Conservation (phyloP, 176 grass and related monocot genomes). For the Hsuehochloa calcarea region DNA sequence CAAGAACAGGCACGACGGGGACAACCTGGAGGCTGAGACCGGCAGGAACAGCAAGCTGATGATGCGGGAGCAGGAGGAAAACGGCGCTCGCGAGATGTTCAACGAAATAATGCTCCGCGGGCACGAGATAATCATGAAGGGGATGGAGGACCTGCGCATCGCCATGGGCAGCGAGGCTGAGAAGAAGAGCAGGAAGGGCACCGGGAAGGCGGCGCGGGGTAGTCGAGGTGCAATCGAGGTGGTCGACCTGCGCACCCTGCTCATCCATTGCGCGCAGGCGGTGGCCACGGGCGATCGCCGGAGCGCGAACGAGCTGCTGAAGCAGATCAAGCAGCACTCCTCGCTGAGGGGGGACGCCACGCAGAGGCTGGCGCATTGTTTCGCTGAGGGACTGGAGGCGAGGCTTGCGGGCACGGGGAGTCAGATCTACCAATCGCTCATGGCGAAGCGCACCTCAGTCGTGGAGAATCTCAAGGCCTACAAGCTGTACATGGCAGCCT, state of each 20-base stretch:
- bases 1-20: conserved; percentile 25
- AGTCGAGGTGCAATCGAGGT: conserved; percentile 1
- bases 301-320: conserved; percentile 31
- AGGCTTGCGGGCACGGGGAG: conserved; percentile 56
- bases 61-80: conserved; percentile 34
- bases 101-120: conserved; percentile 43
- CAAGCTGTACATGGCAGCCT: conserved; percentile 29
- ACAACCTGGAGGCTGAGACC: conserved; percentile 45
- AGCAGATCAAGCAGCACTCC: conserved; percentile 51
- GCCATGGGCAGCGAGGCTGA: conserved; percentile 1
- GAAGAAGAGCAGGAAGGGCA: neutral
- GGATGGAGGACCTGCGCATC: conserved; percentile 36
- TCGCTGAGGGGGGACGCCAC: conserved; percentile 43
- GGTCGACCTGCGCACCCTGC: conserved; percentile 67
- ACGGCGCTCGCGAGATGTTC: conserved; percentile 37
- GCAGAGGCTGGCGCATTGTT: conserved; percentile 57
- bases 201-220: neutral
- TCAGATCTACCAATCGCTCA: conserved; percentile 36
- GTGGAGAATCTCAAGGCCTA: conserved; percentile 33
- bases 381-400: conserved; percentile 52
- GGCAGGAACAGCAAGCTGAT: conserved; percentile 57
- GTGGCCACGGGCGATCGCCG: conserved; percentile 41
- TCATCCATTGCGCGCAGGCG: conserved; percentile 62
- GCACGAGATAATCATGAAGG: neutral
- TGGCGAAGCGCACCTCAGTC: conserved; percentile 22